These are phyloP conservation scores for Paraphaeosphaeria minitans DNA, from an alignment of 2,329 filamentous ascomycete genomes.

Conservation along the genomic window DNA sequence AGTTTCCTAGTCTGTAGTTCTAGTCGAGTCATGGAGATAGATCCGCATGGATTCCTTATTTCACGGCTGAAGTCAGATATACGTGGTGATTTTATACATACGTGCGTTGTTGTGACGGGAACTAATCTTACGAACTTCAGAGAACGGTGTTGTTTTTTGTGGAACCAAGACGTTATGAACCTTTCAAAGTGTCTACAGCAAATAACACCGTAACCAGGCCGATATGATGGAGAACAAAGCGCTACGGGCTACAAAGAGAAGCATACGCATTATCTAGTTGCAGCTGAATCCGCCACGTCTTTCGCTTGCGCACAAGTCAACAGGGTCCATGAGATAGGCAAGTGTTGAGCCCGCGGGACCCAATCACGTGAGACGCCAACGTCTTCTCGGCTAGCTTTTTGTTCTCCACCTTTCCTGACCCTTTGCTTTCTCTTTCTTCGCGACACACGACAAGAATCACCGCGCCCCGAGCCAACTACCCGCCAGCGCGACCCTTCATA, in stretches of 20 bases:
- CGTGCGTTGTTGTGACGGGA: too few species aligned
- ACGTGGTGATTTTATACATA: too few species aligned
- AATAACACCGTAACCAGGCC: background rate
- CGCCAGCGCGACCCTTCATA: background rate
- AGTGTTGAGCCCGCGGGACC: too few species aligned
- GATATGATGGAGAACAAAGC: background rate
- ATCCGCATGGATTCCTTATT: slow-evolving; percentile 6
- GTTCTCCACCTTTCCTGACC: background rate
- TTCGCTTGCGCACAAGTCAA: background rate
- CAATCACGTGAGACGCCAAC: background rate
- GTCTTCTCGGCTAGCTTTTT: background rate
- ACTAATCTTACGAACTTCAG: too few species aligned
- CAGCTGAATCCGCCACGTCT: background rate
- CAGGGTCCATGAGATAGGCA: too few species aligned
- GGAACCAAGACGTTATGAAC: too few species aligned
- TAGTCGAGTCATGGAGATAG: slow-evolving; percentile 4
- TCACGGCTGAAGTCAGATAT: too few species aligned
- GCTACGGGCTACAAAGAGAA: background rate
- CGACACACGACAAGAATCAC: slow-evolving; percentile 11
- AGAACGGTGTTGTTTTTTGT: too few species aligned
- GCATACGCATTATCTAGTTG: too few species aligned
- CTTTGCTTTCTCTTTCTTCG: background rate
- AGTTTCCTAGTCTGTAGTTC: slow-evolving; percentile 1
- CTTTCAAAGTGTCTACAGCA: too few species aligned
- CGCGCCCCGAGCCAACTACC: background rate